Conservation (phyloP, 177 flowering plant genomes). For the Vitis hybrid region DNA sequence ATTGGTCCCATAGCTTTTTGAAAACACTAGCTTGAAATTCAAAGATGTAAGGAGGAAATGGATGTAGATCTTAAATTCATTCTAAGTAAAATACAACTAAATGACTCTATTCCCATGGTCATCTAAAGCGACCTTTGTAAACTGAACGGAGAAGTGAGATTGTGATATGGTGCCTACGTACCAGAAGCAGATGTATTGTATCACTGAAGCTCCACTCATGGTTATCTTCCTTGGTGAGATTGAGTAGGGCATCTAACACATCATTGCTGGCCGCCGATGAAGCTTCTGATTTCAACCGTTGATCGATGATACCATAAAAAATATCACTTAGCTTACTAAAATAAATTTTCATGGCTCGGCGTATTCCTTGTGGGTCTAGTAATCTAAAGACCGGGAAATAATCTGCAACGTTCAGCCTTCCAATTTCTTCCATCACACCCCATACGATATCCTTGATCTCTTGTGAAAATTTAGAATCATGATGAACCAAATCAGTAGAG, state of each 20-base stretch:
- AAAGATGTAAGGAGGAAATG: no score
- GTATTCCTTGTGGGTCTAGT: conserved; percentile 30
- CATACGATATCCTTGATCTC: conserved; percentile 18
- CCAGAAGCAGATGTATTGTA: conserved; percentile 11
- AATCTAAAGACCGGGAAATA: conserved; percentile 23
- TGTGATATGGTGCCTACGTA: not conserved
- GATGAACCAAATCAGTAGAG: conserved; percentile 22
- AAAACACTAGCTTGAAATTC: no score
- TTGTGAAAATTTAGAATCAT: conserved; percentile 2
- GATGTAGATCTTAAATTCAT: no score
- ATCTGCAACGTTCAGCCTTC: conserved; percentile 22
- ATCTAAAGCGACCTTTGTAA: no score
- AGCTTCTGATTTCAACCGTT: conserved; percentile 2
- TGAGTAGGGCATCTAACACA: conserved; percentile 24
- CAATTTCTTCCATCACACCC: conserved; percentile 15
- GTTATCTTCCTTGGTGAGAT: conserved; percentile 9
- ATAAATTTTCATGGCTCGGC: conserved; percentile 1
- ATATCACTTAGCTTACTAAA: not conserved
- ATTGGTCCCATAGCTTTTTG: no score
- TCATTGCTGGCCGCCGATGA: not conserved
- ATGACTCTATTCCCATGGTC: no score
- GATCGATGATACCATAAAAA: conserved; percentile 21
- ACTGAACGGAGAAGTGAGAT: no score
- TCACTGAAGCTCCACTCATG: not conserved
- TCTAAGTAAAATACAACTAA: no score